Evolutionary conservation across 2,329 filamentous ascomycete species (phyloP), one percentile per base, ranked within the genome.

Genomic region (Ophiosphaerella korrae): DNA sequence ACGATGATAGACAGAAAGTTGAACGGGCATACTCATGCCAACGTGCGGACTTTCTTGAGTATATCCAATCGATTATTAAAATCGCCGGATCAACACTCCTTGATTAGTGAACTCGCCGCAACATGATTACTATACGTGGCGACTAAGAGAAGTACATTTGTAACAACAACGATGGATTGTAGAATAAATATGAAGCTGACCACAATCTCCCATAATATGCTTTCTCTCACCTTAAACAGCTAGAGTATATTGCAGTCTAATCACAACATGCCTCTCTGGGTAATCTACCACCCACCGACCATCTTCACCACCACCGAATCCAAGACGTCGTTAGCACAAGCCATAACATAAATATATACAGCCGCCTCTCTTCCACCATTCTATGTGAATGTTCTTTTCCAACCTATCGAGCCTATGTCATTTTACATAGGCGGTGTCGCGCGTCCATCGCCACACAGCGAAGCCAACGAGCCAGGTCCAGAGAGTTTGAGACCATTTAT

Each of bases 331-430:
- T 52, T 78, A 2, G 62, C 71, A 23, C 55, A 64, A 46, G 64
- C 68, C 51, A 73, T 78, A 31, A 78, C 75, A 41, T 33, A 73
- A 50, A 71, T 78, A 52, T 80, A 78, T 60, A 58, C 54, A 4
- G 18, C 60, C 3, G 53, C 63, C 33, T 53, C 63, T 5, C 70
- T 79, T 1, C 77, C 77, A 0, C 67, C 72, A n/a, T 78, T 79
- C 61, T 79, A 78, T 54, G 76, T 78, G 2, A 68, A 75, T 16
- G 70, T 77, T 5, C 63, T 76, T 44, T 79, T 78, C 66, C 61
- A 74, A 45, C 54, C 63, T 4, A 41, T 75, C 16, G 36, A 60
- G 0, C 49, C 58, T 0, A 47, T 45, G 2, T 61, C 63, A 5
- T 58, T 66, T 43, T 76, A 57, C 53, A 61, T 75, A 14, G 72